These are phyloP conservation scores for Tarenaya hassleriana DNA, from an alignment of 345 rosid species.

Conservation along the genomic window DNA sequence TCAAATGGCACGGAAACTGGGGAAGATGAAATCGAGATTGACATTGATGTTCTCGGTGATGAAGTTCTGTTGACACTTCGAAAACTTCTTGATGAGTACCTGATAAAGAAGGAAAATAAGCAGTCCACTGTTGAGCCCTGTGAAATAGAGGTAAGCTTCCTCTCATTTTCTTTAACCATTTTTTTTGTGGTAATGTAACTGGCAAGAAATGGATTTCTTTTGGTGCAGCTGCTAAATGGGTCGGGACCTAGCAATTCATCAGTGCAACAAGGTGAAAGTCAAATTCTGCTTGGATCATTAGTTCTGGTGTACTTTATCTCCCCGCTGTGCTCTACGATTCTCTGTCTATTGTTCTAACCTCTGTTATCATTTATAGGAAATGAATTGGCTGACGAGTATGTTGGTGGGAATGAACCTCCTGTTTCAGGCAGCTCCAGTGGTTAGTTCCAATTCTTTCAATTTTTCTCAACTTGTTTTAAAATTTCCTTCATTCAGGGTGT, in stretches of 20 bases:
- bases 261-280: constrained; percentile 65
- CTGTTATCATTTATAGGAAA: constrained; percentile 42
- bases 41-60: constrained; percentile 79
- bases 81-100: constrained; percentile 63
- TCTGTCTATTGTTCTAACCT: constrained; percentile 6
- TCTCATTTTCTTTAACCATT: constrained; percentile 17
- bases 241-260: constrained; percentile 77
- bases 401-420: constrained; percentile 81
- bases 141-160: constrained; percentile 70
- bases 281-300: constrained; percentile 19
- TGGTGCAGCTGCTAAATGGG: constrained; percentile 53
- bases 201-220: constrained; percentile 11
- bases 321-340: background rate
- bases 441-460: constrained; percentile 23
- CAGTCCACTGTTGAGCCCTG: constrained; percentile 56
- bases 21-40: constrained; percentile 93
- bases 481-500: constrained; percentile 7
- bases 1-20: constrained; percentile 54
- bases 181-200: background rate
- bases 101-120: constrained; percentile 53
- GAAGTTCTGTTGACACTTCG: constrained; percentile 64
- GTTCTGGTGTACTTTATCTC: background rate
- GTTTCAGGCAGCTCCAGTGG: constrained; percentile 55
- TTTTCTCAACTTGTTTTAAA: constrained; percentile 8
- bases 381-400: constrained; percentile 67